These are phyloP conservation scores for Alternaria gansuensis DNA, from an alignment of 2,329 filamentous ascomycete genomes.

Conservation along the genomic window DNA sequence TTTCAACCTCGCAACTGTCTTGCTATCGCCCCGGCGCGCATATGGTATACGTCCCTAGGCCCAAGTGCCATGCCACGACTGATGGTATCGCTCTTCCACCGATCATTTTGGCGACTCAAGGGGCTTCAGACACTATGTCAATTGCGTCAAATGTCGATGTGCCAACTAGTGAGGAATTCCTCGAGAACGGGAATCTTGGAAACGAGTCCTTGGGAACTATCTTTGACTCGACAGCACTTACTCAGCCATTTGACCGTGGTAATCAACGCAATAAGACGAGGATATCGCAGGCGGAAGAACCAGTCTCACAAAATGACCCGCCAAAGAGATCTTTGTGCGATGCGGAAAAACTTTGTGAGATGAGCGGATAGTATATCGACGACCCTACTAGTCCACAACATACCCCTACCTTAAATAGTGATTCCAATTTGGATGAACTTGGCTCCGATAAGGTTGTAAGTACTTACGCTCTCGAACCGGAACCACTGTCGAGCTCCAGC, in stretches of 20 bases:
- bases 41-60: background rate
- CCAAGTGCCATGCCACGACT: background rate
- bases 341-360: background rate
- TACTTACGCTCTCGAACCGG: background rate
- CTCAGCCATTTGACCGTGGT: background rate
- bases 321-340: background rate
- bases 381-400: too few species aligned
- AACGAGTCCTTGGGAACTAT: background rate
- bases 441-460: background rate
- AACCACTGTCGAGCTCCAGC: background rate
- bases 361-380: background rate
- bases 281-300: background rate
- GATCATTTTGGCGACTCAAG: background rate
- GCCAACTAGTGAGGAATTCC: background rate
- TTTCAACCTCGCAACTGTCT: background rate
- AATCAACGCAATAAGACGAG: background rate
- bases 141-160: background rate
- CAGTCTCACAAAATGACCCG: background rate
- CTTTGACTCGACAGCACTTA: background rate
- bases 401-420: background rate
- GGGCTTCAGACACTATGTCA: background rate
- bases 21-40: background rate
- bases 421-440: background rate
- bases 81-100: background rate
- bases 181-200: background rate